Evolutionary conservation across 2,329 filamentous ascomycete genomes (phyloP), one percentile per base, ranked within the genome.

Genomic region (Botrytis elliptica): DNA sequence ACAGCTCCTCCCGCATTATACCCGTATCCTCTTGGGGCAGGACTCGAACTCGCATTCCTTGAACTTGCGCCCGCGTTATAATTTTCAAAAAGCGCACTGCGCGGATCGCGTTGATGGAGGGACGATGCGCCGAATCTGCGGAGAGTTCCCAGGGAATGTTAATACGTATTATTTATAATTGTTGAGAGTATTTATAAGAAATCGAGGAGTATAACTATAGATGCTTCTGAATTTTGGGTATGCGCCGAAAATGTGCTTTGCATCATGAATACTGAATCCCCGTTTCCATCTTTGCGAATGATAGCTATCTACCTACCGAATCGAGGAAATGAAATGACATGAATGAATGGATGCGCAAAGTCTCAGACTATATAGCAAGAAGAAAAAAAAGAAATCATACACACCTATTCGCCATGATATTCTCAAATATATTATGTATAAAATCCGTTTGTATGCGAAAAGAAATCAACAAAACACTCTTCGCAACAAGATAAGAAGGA

Each of bases 41-140:
- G 73, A 46, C 72, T 73, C n/a, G 73, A 65, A 33, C 66, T 75
- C 57, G 44, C 42, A 59, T 73, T 74, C 22, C 74, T 75, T 4
- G 46, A 59, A 22, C 65, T 68, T 38, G 73, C 85, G 79, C 85
- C 84, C 78, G 87, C 87, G 76, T 87, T 89, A 83, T 94, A 94
- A 78, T 90, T 90, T 77, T 92, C 91, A 84, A 94, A 94, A 76
- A 94, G 89, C 77, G 90, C 90, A 81, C 89, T 91, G 80, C 92
- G 86, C 80, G 89, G 87, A 85, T 93, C 86, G 85, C 92, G 88
- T 85, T 94, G 92, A 82, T 93, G 92, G 75, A 93, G 88, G 77
- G 87, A 87, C 66, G 90, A 91, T 79, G 87, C 84, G 78, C 89
- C 87, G 82, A 93, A 93, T 85, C 91, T 92, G 75, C 74, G 76